Conservation (phyloP, 1,284 basidiomycete species). For the Afroboletus lepidellus region DNA sequence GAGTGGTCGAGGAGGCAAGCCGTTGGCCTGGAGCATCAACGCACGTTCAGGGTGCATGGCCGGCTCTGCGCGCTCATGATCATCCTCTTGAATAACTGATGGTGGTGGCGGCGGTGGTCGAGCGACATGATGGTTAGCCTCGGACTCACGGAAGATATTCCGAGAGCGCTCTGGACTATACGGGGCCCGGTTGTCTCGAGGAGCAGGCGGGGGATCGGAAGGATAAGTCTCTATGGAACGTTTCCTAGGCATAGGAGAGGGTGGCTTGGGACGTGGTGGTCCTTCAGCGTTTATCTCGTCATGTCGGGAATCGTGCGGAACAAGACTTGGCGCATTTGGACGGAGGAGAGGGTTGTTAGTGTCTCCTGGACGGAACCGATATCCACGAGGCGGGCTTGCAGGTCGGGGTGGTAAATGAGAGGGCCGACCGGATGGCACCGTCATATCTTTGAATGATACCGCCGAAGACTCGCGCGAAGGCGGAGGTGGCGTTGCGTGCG, state of each 20-base stretch:
- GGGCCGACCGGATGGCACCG: conserved; percentile 7
- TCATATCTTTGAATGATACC: conserved; percentile 18
- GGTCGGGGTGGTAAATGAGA: conserved; percentile 26
- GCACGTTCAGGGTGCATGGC: conserved; percentile 35
- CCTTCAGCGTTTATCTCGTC: conserved; percentile 12
- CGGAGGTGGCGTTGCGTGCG: conserved; percentile 30
- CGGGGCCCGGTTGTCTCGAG: conserved; percentile 6
- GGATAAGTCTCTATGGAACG: conserved; percentile 7
- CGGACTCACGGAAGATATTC: conserved; percentile 11
- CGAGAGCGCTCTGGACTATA: conserved; percentile 12
- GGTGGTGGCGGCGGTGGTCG: conserved; percentile 6
- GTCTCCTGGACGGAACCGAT: conserved; percentile 10
- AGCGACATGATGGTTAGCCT: conserved; percentile 1
- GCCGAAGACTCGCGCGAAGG: conserved; percentile 33
- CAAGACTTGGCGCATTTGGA: not conserved
- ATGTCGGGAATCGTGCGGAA: not conserved
- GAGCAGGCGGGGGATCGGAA: conserved; percentile 3
- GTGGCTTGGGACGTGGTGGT: conserved; percentile 1
- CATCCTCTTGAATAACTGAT: conserved; percentile 2
- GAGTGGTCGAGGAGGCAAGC: conserved; percentile 30
- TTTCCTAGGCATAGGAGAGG: conserved; percentile 12
- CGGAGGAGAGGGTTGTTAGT: conserved; percentile 2
- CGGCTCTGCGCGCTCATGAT: conserved; percentile 13
- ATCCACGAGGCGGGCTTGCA: conserved; percentile 18
- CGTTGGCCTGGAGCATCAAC: conserved; percentile 29